These are phyloP conservation scores for Fulvia fulva DNA, from an alignment of 2,329 filamentous ascomycete genomes.

Conservation along the genomic window DNA sequence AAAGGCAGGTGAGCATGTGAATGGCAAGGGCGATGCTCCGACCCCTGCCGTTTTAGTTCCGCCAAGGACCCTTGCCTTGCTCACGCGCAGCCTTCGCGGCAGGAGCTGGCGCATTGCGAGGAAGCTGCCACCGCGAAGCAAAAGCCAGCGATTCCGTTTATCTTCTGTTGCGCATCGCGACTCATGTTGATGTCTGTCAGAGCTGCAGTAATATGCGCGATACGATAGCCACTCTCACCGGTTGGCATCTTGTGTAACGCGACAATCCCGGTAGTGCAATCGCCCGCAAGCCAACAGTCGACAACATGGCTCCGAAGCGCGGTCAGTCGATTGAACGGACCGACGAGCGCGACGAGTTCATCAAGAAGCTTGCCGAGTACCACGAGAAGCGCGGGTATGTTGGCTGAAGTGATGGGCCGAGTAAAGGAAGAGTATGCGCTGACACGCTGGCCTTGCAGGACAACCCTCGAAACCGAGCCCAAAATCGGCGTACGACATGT, in stretches of 20 bases:
- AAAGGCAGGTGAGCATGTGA: neutral
- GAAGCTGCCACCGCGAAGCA: neutral
- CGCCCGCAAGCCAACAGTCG: conserved; percentile 8
- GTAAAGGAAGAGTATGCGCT: conserved; percentile 8
- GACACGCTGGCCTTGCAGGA: conserved; percentile 44
- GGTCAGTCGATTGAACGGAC: conserved; percentile 47
- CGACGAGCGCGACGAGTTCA: conserved; percentile 73
- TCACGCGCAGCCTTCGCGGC: neutral
- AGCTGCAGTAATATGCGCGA: neutral
- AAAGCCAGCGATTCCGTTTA: neutral
- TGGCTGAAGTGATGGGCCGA: neutral
- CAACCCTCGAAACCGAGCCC: conserved; percentile 72
- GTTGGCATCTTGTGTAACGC: conserved; percentile 8
- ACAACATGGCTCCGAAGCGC: conserved; percentile 43
- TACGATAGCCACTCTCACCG: neutral
- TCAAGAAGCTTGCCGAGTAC: conserved; percentile 66
- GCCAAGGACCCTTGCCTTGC: neutral
- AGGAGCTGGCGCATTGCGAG: neutral
- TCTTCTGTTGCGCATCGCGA: neutral
- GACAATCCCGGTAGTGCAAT: conserved; percentile 4
- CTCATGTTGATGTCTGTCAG: neutral
- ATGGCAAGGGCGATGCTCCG: neutral
- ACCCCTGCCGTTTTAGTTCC: neutral
- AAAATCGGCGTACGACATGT: conserved; percentile 74
- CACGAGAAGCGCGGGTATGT: conserved; percentile 70